Base-by-base conservation (phyloP, 371 early-diverging fungal species). In the Mucor irregularis region DNA sequence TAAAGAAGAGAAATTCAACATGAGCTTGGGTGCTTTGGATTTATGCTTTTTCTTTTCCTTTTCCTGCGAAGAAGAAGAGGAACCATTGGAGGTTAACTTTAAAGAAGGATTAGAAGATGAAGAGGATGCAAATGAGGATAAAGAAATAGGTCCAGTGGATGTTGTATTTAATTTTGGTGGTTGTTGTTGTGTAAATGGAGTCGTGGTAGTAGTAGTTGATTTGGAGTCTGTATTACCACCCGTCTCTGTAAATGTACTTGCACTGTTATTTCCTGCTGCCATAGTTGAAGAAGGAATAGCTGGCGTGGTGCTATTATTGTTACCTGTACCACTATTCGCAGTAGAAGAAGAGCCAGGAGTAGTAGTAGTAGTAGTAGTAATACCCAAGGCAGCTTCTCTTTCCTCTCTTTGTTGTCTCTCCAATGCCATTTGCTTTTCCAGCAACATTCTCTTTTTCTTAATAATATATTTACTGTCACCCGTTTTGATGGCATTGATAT, bases 11-110 rank as follows among this genome's bases (percentile, higher is more conserved):
- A 72, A 47, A 47, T 71, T 75, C 2, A 75, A 39, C 9, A 63
- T 68, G 11, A 75, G 45, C 14, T 68, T 67, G 1, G 67, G 70
- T n/a, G 56, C 44, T 14, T 57, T 57, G 21, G 33, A 38, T 0
- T 45, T 19, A 40, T 68, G 68, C 45, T 74, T 74, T 47, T 74
- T 71, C 37, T 60, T 53, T 45, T 56, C 51, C 34, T 42, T 5
- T 13, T 16, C 24, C 2, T 16, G 21, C 13, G 38, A 24, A 9
- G 46, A 25, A 16, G 26, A 40, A 28, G 26, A 16, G 14, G 47
- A 28, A 37, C n/a, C n/a, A n/a, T n/a, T n/a, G n/a, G n/a, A n/a
- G n/a, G n/a, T n/a, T n/a, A n/a, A n/a, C n/a, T n/a, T n/a, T n/a
- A n/a, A n/a, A n/a, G n/a, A n/a, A n/a, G n/a, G n/a, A n/a, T n/a